Base-by-base conservation (phyloP, 768 basidiomycete species). In the Pleurotus salmoneostramineus region DNA sequence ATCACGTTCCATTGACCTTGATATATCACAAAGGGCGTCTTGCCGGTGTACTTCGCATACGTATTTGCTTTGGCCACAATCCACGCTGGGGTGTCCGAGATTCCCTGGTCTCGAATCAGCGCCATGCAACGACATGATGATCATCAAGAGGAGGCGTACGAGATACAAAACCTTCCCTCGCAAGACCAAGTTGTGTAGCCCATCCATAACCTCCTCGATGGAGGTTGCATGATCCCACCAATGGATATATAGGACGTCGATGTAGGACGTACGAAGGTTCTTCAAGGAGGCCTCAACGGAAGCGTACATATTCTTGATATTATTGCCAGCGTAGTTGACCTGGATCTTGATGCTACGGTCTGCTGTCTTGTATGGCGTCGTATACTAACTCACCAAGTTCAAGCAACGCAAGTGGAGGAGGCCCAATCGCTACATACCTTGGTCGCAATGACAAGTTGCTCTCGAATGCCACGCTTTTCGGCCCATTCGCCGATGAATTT, bases 181-280 rank as follows among this genome's bases (percentile, higher is more conserved):
- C 10, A 68, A 66, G 47, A 86, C 79, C 43, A 86, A 73, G 21
- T 72, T 71, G 61, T 87, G 80, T 4, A 88, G 69, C 4, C 71
- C 68, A 48, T 77, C 73, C 82, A 87, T 84, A 31, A 85, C 66
- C 66, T 88, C 85, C 60, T 79, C 76, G 47, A 86, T 71, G 15
- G 72, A 70, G 10, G 80, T 82, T 6, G 72, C 66, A 59, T 71
- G 83, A 63, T 85, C 83, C 82, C 82, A 82, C 69, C 70, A 77
- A 57, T 80, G 76, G 3, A 78, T 50, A 62, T 79, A 80, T 6
- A 79, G 65, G 43, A 82, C 62, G 60, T 83, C 81, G 60, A 81
- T 76, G 56, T 79, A 80, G 3, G 65, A 62, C 0, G 77, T 80
- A 36, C 75, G 67, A 1, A 83, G 71, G 60, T 78, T 79, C 69